Conservation (phyloP, 2,329 filamentous ascomycete species). For the Fusarium lyarnte region DNA sequence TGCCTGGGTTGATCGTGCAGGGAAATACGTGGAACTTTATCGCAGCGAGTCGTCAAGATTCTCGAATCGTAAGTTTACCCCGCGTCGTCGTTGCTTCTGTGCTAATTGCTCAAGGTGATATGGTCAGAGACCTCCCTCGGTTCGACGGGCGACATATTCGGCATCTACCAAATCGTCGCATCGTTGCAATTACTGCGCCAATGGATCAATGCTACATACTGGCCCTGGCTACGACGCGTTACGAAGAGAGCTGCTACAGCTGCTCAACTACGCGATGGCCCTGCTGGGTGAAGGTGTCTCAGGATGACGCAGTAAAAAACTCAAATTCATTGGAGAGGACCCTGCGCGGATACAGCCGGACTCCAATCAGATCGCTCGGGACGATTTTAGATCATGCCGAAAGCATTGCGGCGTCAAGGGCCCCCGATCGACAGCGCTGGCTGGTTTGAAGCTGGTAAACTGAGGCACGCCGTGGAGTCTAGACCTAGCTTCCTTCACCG, state of each 20-base stretch:
- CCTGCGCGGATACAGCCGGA: neutral
- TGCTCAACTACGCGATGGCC: neutral
- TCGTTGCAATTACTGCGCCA: neutral
- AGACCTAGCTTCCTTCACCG: neutral
- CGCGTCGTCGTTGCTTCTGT: fast-evolving
- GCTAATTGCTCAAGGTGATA: neutral
- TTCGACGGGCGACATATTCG: neutral
- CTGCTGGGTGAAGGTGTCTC: neutral
- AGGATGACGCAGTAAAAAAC: neutral
- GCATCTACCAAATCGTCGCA: neutral
- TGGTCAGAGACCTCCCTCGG: neutral
- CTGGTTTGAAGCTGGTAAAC: neutral
- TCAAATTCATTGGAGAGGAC: neutral
- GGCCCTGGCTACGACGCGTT: neutral
- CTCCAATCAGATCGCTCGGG: neutral
- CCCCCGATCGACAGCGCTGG: neutral
- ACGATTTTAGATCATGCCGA: neutral
- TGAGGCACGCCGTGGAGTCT: neutral
- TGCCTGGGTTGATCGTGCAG: slow-evolving; percentile 15
- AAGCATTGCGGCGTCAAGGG: neutral
- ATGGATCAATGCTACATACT: neutral
- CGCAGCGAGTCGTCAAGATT: neutral
- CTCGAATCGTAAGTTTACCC: neutral
- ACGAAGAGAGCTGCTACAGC: neutral
- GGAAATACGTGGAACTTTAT: neutral